Evolutionary conservation across 2,329 filamentous ascomycete species (phyloP).

Genomic region (Stemphylium beticola): DNA sequence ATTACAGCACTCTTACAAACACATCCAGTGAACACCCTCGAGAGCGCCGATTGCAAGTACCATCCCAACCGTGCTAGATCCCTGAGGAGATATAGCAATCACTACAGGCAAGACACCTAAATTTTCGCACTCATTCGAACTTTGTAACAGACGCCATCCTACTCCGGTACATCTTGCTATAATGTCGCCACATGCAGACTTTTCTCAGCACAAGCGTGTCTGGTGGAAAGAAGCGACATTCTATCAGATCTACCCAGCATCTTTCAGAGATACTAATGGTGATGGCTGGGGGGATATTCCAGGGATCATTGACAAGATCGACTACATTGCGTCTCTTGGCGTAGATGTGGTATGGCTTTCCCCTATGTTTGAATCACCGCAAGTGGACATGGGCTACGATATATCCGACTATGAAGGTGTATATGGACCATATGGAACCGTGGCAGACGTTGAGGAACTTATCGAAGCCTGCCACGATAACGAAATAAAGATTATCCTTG

Average conservation of each 20-base stretch:
- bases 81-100: too few relatives aligned
- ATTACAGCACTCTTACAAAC: too few relatives aligned
- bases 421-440: conserved; percentile 69
- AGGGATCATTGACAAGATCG: conserved; percentile 50
- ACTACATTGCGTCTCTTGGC: conserved; percentile 62
- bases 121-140: not conserved
- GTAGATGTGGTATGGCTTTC: conserved; percentile 71
- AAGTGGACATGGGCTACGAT: conserved; percentile 74
- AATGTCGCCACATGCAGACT: conserved; percentile 36
- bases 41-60: too few relatives aligned
- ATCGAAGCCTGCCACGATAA: conserved; percentile 66
- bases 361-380: conserved; percentile 69
- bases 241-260: conserved; percentile 19
- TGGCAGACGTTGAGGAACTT: conserved; percentile 68
- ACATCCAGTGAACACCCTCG: too few relatives aligned
- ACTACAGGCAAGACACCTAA: too few relatives aligned
- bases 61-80: too few relatives aligned
- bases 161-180: not conserved
- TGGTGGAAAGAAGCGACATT: conserved; percentile 57
- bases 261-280: conserved; percentile 58
- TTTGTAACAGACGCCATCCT: not conserved
- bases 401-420: conserved; percentile 72
- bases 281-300: conserved; percentile 66
- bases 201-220: conserved; percentile 28
- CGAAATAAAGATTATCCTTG: conserved; percentile 74